phyloP scores from a whole-genome alignment of 805 yeast genomes.

The Alloascoidea hylecoeti region DNA sequence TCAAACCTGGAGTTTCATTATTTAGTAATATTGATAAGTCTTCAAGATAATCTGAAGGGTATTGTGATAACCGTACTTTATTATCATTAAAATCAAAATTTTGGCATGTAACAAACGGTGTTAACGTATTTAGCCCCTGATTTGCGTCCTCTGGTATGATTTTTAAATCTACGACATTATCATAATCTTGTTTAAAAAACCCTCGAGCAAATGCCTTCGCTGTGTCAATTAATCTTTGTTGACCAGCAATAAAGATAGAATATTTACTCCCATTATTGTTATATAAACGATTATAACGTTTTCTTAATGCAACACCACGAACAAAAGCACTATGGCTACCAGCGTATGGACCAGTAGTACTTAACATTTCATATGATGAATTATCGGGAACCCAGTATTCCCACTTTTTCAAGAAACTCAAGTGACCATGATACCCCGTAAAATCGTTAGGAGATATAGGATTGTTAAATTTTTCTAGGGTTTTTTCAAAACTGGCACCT shows the following conservation, averaged over 20 bases:
- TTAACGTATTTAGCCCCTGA: constrained; percentile 13
- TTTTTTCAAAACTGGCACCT: neutral
- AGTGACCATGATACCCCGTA: constrained; percentile 22
- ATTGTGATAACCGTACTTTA: neutral
- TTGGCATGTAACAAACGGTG: constrained; percentile 6
- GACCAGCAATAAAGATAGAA: constrained; percentile 40
- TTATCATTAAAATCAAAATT: neutral
- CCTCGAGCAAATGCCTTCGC: constrained; percentile 16
- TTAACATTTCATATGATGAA: constrained; percentile 33
- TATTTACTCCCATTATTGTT: constrained; percentile 17
- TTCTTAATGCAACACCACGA: constrained; percentile 34
- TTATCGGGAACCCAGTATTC: constrained; percentile 23
- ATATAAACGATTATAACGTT: constrained; percentile 33
- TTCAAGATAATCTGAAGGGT: neutral
- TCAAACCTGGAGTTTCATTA: constrained; percentile 15
- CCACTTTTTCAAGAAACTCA: constrained; percentile 33
- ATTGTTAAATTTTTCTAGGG: neutral
- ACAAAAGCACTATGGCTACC: constrained; percentile 35
- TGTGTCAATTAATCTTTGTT: constrained; percentile 12
- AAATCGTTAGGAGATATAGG: neutral
- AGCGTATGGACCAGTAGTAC: constrained; percentile 32
- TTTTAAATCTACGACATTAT: constrained; percentile 11
- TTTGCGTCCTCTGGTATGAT: constrained; percentile 9
- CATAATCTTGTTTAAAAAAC: constrained; percentile 13
- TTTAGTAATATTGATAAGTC: constrained; percentile 12